These are phyloP conservation scores for Colletotrichum lentis DNA, from an alignment of 2,329 filamentous ascomycete species.

Conservation along the genomic window DNA sequence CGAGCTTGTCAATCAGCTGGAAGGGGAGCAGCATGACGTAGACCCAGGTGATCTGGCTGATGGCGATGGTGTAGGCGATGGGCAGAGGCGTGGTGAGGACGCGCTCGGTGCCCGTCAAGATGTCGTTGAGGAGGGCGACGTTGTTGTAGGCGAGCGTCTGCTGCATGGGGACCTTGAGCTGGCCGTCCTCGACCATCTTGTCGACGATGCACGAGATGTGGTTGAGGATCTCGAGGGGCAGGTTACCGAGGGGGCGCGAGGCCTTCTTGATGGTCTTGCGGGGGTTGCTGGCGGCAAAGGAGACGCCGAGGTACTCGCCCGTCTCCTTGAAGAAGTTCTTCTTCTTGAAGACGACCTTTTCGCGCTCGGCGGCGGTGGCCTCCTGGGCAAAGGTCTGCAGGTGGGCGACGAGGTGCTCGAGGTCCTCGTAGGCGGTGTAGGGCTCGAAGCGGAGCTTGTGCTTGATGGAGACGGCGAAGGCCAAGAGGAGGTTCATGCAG, in stretches of 20 bases:
- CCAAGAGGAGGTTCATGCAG: constrained; percentile 79
- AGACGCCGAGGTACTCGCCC: constrained; percentile 78
- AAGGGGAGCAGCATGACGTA: constrained; percentile 84
- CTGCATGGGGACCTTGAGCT: constrained; percentile 64
- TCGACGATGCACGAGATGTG: constrained; percentile 75
- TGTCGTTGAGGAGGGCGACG: constrained; percentile 73
- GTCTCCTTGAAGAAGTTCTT: constrained; percentile 67
- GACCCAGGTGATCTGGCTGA: constrained; percentile 85
- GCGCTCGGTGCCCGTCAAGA: constrained; percentile 76
- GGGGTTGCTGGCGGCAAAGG: constrained; percentile 80
- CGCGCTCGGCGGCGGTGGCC: constrained; percentile 53
- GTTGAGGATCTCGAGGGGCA: constrained; percentile 82
- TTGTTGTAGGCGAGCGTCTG: constrained; percentile 69
- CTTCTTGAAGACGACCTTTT: constrained; percentile 46
- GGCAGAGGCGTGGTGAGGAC: constrained; percentile 84
- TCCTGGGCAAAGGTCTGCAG: constrained; percentile 77
- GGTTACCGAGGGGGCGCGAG: constrained; percentile 76
- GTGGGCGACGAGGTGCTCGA: constrained; percentile 73
- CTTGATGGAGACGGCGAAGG: constrained; percentile 80
- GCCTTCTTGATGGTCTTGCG: constrained; percentile 79
- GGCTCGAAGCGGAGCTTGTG: constrained; percentile 87
- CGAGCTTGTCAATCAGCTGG: constrained; percentile 71
- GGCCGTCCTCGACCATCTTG: constrained; percentile 62
- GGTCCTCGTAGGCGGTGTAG: constrained; percentile 78
- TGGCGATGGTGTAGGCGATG: constrained; percentile 83